Evolutionary conservation across 2,329 filamentous ascomycete genomes (phyloP).

Genomic region (Xylaria sp.): DNA sequence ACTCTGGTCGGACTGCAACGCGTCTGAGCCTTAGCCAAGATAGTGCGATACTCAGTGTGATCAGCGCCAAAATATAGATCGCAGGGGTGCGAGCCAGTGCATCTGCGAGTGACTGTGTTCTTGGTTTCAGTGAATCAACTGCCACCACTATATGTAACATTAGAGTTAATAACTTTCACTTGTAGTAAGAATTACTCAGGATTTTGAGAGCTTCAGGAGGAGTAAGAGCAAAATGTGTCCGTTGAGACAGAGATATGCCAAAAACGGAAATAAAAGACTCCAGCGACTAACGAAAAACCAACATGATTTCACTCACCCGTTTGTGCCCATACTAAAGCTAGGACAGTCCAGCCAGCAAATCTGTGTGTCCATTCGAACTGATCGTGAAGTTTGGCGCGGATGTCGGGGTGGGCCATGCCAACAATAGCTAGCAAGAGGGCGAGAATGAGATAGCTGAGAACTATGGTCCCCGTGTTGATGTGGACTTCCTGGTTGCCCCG

Average conservation of each 20-base stretch:
- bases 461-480: constrained; percentile 36
- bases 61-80: constrained; percentile 74
- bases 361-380: constrained; percentile 77
- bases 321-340: background rate
- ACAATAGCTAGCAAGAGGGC: constrained; percentile 36
- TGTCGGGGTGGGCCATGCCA: constrained; percentile 40
- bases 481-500: constrained; percentile 30
- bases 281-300: background rate
- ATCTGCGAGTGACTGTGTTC: constrained; percentile 48
- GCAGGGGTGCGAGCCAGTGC: constrained; percentile 54
- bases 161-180: background rate
- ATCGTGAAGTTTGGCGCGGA: constrained; percentile 42
- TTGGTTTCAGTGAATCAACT: constrained; percentile 54
- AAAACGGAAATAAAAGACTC: background rate
- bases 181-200: background rate
- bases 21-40: constrained; percentile 79
- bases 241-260: background rate
- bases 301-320: background rate
- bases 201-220: background rate
- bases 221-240: background rate
- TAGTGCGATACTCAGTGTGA: constrained; percentile 72
- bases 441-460: constrained; percentile 39
- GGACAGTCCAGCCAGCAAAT: constrained; percentile 73
- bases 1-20: constrained; percentile 71
- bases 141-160: constrained; percentile 58